A percentile compares a stretch with the other conserved stretches of the same genome.
These are phyloP conservation scores for Jatropha curcas DNA, from an alignment of 345 rosid genomes.

Conservation along the genomic window DNA sequence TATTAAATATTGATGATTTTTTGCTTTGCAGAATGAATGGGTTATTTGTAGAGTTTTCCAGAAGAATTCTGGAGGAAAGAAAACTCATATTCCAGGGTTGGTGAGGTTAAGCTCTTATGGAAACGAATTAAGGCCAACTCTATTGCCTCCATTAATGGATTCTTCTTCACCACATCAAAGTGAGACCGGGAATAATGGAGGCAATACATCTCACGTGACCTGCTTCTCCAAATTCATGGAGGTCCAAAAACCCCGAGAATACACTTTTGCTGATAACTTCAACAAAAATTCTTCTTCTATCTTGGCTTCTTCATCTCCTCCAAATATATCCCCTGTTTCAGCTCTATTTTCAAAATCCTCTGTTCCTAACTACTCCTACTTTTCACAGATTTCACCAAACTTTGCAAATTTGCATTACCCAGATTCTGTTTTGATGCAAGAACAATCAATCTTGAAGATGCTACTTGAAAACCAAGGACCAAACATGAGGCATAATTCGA, in stretches of 20 bases:
- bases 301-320: conserved; percentile 35
- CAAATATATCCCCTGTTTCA: conserved; percentile 34
- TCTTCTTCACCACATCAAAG: conserved; percentile 45
- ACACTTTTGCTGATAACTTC: conserved; percentile 19
- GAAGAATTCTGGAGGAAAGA: conserved; percentile 61
- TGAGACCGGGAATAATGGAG: not conserved
- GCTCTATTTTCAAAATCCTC: conserved; percentile 23
- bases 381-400: conserved; percentile 11
- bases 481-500: not conserved
- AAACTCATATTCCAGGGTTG: conserved; percentile 29
- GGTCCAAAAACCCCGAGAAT: conserved; percentile 18
- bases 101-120: conserved; percentile 26
- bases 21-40: conserved; percentile 68
- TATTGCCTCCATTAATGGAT: conserved; percentile 67
- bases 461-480: conserved; percentile 37
- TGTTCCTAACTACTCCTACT: not conserved
- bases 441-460: conserved; percentile 44
- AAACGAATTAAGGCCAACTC: conserved; percentile 25
- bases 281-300: conserved; percentile 13
- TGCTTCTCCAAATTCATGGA: conserved; percentile 33
- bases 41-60: conserved; percentile 71
- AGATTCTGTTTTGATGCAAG: conserved; percentile 19
- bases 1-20: not conserved
- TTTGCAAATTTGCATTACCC: conserved; percentile 12
- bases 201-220: conserved; percentile 41